Base-by-base conservation (phyloP, 2,329 filamentous ascomycete species). In the Arthrocladium fulminans region DNA sequence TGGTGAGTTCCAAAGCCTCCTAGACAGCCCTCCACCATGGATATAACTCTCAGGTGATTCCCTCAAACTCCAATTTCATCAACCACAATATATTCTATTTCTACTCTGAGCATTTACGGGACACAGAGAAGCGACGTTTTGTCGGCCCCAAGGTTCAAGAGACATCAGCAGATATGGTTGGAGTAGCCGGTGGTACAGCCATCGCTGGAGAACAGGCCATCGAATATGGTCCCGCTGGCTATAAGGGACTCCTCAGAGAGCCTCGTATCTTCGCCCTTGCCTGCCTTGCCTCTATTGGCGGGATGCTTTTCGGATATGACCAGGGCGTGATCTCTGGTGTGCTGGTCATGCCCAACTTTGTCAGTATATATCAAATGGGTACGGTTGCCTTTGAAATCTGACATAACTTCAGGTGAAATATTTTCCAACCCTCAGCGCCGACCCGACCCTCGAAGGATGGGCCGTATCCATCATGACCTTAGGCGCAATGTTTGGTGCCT, bases 271-370 rank as follows among this genome's bases (percentile, higher is more conserved):
- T 74, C 48, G 67, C 69, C 9, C 77, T 78, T 57, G 73, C 73
- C 7, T 66, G 72, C 42, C 78, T 77, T 51, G 69, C 70, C 2
- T 73, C 68, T 49, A 59, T 76, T 23, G 72, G 72, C 55, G 73
- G 73, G 40, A 60, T 75, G 17, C 65, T 76, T 19, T 79, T 84
- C 61, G 81, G 84, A 15, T 87, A 86, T 66, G 86, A 87, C 60
- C 81, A 86, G 62, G 84, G 84, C 54, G 81, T 86, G 67, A 85
- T 86, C 65, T 78, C 77, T 13, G 82, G 83, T 15, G 77, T 88
- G n/a, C 58, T 77, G 43, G 69, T 67, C 8, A 74, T 75, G 73
- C 59, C 61, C 5, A 67, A 69, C 1, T 76, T 75, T 24, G 70
- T 3, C 63, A 66, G 34, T 63, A 68, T n/a, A 35, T 3, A 17